A percentile compares a stretch with the other conserved stretches of the same genome.
phyloP scores from a whole-genome alignment of 768 basidiomycete genomes.

The Crepidotus variabilis region DNA sequence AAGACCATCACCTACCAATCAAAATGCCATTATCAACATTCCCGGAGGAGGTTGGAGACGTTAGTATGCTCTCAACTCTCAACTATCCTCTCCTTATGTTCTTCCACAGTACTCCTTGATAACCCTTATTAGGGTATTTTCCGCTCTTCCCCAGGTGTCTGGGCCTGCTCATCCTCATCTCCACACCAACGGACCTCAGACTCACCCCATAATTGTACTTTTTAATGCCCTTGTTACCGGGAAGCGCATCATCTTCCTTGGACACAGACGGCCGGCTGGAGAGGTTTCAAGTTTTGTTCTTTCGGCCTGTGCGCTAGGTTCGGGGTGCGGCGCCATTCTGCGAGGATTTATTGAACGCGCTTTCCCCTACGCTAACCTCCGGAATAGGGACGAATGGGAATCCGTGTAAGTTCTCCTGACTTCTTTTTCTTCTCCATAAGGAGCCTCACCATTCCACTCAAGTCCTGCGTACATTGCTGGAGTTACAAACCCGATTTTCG shows the following conservation, averaged over 20 bases:
- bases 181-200: conserved; percentile 85
- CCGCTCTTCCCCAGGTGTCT: conserved; percentile 47
- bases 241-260: conserved; percentile 95
- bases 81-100: conserved; percentile 1
- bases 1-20: conserved; percentile 81
- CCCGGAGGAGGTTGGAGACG: conserved; percentile 95
- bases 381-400: conserved; percentile 86
- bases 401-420: conserved; percentile 62
- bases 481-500: conserved; percentile 96
- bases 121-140: conserved; percentile 83
- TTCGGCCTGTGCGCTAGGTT: conserved; percentile 90
- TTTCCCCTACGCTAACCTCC: conserved; percentile 93
- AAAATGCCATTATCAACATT: conserved; percentile 88
- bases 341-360: conserved; percentile 87
- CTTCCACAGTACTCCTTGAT: conserved; percentile 81
- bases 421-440: neutral
- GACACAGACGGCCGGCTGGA: conserved; percentile 85
- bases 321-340: conserved; percentile 82
- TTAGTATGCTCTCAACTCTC: conserved; percentile 31
- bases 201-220: conserved; percentile 91
- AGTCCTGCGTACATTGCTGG: conserved; percentile 95
- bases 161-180: conserved; percentile 89
- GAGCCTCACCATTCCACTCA: conserved; percentile 2
- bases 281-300: conserved; percentile 90
- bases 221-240: conserved; percentile 95